Evolutionary conservation across 176 grass and related monocot genomes (phyloP).

Genomic region (Thinopyrum elongatum): DNA sequence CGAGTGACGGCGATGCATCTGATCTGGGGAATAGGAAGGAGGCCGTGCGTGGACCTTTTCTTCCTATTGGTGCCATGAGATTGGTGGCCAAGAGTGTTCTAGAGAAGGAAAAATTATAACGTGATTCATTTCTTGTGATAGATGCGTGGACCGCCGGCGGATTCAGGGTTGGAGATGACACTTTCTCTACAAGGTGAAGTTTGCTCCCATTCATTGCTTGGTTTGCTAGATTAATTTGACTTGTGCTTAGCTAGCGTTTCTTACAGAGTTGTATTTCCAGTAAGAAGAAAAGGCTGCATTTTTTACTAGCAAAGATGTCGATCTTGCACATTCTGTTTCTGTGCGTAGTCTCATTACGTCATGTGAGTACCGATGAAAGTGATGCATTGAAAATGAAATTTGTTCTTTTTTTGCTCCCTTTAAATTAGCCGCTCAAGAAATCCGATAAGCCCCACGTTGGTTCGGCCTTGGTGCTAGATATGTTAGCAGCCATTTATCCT

Average conservation of each 20-base stretch:
- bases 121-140: slow-evolving; percentile 22
- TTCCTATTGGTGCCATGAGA: neutral
- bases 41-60: neutral
- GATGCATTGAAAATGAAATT: no score
- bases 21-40: no score
- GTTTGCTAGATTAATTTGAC: neutral
- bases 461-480: no score
- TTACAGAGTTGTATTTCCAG: neutral
- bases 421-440: no score
- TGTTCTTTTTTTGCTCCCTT: no score
- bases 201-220: neutral
- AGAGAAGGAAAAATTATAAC: neutral
- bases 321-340: no score
- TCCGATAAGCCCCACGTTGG: no score
- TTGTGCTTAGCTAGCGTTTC: neutral
- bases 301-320: neutral
- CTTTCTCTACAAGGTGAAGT: slow-evolving; percentile 44
- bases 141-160: slow-evolving; percentile 63
- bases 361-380: no score
- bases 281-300: neutral
- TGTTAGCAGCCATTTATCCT: no score
- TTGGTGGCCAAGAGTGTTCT: neutral
- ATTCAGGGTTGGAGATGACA: slow-evolving; percentile 75
- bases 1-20: no score
- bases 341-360: no score